Evolutionary conservation across 148 eudicot species (phyloP).

Genomic region (Limonium bicolor): DNA sequence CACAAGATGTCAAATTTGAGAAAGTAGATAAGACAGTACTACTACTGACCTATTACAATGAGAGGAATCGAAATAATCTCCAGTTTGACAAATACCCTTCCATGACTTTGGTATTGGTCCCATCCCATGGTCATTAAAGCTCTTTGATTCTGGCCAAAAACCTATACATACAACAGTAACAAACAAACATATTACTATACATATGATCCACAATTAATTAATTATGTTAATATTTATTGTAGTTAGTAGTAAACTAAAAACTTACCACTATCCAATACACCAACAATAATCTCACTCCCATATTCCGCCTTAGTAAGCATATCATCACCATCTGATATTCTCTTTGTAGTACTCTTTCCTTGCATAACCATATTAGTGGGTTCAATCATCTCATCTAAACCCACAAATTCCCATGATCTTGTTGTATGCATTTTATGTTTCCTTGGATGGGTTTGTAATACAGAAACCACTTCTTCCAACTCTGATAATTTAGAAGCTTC

Average conservation of each 20-base stretch:
- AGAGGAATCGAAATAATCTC: conserved; percentile 49
- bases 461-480: conserved; percentile 52
- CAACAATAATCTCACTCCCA: conserved; percentile 59
- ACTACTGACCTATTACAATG: conserved; percentile 74
- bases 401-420: conserved; percentile 89
- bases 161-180: conserved; percentile 21
- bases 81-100: conserved; percentile 86
- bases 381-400: conserved; percentile 29
- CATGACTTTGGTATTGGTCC: conserved; percentile 61
- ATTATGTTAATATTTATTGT: background rate
- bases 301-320: conserved; percentile 40
- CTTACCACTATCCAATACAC: conserved; percentile 63
- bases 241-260: background rate
- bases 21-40: no score
- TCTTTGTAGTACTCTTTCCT: conserved; percentile 4
- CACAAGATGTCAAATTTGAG: no score
- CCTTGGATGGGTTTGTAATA: conserved; percentile 43
- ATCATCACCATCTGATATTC: conserved; percentile 9
- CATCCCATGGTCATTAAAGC: conserved; percentile 64
- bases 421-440: conserved; percentile 67
- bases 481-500: conserved; percentile 50
- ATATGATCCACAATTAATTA: background rate
- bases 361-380: no score
- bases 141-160: conserved; percentile 82
- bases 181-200: background rate